These are phyloP conservation scores for Nothophytophthora sp. DNA, from an alignment of 352 stramenopile genomes.

Conservation along the genomic window DNA sequence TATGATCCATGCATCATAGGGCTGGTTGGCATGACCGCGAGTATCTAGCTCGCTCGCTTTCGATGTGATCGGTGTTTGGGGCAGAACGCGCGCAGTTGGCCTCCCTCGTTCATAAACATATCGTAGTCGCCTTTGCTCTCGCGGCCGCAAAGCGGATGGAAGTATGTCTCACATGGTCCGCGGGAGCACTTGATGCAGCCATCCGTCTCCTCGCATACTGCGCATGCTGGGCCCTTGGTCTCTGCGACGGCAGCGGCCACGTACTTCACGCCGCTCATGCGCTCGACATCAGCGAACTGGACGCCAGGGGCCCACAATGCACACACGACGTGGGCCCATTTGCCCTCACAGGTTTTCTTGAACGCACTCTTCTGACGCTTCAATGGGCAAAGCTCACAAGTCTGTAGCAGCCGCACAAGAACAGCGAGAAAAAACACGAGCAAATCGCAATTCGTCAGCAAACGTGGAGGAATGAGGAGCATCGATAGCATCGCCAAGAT, in stretches of 20 bases:
- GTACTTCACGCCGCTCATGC: slow-evolving; percentile 81
- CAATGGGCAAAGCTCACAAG: slow-evolving; percentile 77
- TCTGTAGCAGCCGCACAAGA: slow-evolving; percentile 32
- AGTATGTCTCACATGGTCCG: slow-evolving; percentile 60
- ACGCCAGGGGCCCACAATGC: slow-evolving; percentile 86
- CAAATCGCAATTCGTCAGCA: slow-evolving; percentile 1
- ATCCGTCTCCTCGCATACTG: slow-evolving; percentile 61
- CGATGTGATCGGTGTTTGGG: slow-evolving; percentile 69
- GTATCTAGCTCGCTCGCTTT: slow-evolving; percentile 36
- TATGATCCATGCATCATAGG: not conserved
- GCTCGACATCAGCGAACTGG: slow-evolving; percentile 86
- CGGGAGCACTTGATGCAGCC: slow-evolving; percentile 89
- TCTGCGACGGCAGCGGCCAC: slow-evolving; percentile 67
- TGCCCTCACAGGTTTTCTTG: slow-evolving; percentile 79
- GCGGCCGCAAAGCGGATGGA: slow-evolving; percentile 84
- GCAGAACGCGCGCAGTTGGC: slow-evolving; percentile 82
- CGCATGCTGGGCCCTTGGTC: slow-evolving; percentile 62
- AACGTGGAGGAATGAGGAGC: slow-evolving; percentile 48
- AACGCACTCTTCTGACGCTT: slow-evolving; percentile 70
- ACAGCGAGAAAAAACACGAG: not conserved
- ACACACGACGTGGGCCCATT: slow-evolving; percentile 88
- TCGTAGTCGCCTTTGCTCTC: slow-evolving; percentile 80
- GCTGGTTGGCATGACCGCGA: not conserved
- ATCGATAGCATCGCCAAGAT: not conserved
- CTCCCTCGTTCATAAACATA: slow-evolving; percentile 91